Percentiles rank a stretch among this genome's conserved stretches.
Evolutionary conservation across 1,139 yeast genomes (phyloP).

Genomic region (Nakaseomyces kungkrabaensis): DNA sequence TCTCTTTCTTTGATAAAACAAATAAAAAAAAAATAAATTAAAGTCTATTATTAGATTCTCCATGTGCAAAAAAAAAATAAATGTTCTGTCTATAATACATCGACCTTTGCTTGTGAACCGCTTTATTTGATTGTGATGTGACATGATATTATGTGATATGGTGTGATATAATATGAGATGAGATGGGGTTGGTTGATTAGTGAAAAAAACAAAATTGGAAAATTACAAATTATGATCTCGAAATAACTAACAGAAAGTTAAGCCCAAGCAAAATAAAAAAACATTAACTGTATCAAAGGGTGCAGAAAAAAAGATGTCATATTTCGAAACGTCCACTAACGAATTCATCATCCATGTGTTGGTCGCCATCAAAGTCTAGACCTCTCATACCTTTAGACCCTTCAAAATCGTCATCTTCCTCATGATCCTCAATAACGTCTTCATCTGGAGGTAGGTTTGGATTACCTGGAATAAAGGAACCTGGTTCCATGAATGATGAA

Average conservation of each 20-base stretch:
- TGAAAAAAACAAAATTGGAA: neutral
- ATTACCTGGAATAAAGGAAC: conserved; percentile 68
- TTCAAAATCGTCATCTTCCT: conserved; percentile 47
- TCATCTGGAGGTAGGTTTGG: conserved; percentile 75
- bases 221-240: neutral
- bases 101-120: neutral
- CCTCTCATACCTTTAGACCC: conserved; percentile 14
- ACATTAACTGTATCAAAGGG: neutral
- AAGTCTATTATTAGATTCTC: neutral
- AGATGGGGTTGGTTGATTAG: neutral
- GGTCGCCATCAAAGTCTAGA: conserved; percentile 28
- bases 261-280: neutral
- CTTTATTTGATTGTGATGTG: too few relatives aligned
- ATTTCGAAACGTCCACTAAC: conserved; percentile 86
- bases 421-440: conserved; percentile 71
- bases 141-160: too few relatives aligned
- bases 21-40: neutral
- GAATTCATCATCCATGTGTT: conserved; percentile 59
- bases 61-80: neutral
- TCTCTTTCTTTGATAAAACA: neutral
- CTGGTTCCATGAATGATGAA: conserved; percentile 40
- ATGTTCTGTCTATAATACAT: neutral
- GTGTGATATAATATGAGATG: too few relatives aligned
- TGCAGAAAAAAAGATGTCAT: conserved; percentile 24
- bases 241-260: conserved; percentile 1